A percentile compares a stretch with the other conserved stretches of the same genome.
Evolutionary conservation across 23 red algal genomes (phyloP).

Genomic region (Gracilaria domingensis): DNA sequence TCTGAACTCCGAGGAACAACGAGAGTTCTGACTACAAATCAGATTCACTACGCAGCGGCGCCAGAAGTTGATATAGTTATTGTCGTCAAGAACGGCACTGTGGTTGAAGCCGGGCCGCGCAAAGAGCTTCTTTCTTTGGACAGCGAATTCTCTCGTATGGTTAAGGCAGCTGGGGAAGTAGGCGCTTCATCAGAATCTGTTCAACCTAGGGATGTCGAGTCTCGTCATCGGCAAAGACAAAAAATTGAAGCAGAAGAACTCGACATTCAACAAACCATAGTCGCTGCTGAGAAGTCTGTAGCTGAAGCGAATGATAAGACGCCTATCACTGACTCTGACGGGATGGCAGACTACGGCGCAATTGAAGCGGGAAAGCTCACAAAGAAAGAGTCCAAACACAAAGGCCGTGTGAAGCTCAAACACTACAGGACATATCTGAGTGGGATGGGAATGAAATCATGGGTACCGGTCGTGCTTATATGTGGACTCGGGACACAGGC

Average conservation of each 20-base stretch:
- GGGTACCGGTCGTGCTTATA: slow-evolving; percentile 31
- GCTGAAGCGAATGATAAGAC: background rate
- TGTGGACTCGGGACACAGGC: slow-evolving; percentile 21
- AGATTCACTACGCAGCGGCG: slow-evolving; percentile 68
- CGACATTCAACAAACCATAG: slow-evolving; percentile 1
- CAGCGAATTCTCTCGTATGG: slow-evolving; percentile 65
- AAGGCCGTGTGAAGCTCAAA: slow-evolving; percentile 43
- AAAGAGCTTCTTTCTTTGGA: slow-evolving; percentile 51
- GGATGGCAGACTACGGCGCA: slow-evolving; percentile 22
- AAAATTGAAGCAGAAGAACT: background rate
- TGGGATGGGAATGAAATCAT: slow-evolving; percentile 25
- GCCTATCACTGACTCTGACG: background rate
- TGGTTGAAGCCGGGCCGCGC: slow-evolving; percentile 63
- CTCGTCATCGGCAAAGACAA: background rate
- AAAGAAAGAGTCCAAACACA: slow-evolving; percentile 51
- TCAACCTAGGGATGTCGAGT: background rate
- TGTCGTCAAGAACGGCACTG: slow-evolving; percentile 58
- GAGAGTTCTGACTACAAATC: slow-evolving; percentile 79
- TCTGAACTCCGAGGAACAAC: slow-evolving; percentile 52
- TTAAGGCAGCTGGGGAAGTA: slow-evolving; percentile 31
- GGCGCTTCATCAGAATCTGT: background rate
- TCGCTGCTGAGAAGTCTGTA: background rate
- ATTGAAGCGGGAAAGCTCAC: slow-evolving; percentile 45
- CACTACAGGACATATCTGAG: slow-evolving; percentile 48
- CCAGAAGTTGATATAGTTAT: slow-evolving; percentile 76